Conservation (phyloP, 2,329 filamentous ascomycete species). For the Cryphonectria japonica region DNA sequence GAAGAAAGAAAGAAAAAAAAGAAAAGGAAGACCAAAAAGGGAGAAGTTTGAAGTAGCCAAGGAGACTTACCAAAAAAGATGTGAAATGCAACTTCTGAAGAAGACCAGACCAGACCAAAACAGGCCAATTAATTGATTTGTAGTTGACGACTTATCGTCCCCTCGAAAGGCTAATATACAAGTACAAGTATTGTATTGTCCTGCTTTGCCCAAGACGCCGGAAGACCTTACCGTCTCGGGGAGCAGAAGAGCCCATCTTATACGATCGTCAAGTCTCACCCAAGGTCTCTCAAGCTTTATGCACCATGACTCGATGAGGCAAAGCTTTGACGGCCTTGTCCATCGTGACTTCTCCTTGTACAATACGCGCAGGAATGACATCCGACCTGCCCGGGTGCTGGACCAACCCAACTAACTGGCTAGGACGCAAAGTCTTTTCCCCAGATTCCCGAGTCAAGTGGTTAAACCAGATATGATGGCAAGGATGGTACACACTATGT, state of each 20-base stretch:
- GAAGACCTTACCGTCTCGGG: background rate
- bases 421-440: background rate
- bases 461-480: background rate
- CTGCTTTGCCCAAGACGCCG: background rate
- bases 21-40: background rate
- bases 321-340: background rate
- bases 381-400: background rate
- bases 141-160: background rate
- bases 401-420: background rate
- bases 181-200: background rate
- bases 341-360: conserved; percentile 9
- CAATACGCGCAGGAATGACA: conserved; percentile 6
- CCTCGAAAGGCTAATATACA: background rate
- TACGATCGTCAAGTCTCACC: background rate
- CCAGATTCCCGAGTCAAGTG: conserved; percentile 14
- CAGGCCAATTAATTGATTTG: background rate
- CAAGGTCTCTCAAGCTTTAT: background rate
- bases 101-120: background rate
- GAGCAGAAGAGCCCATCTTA: background rate
- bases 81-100: background rate
- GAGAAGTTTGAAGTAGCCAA: background rate
- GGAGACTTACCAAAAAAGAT: background rate
- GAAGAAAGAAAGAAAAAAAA: background rate
- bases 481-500: background rate
- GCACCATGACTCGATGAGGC: conserved; percentile 15